Conservation (phyloP, 2,329 filamentous ascomycete genomes). For the Cercospora brassicicola region DNA sequence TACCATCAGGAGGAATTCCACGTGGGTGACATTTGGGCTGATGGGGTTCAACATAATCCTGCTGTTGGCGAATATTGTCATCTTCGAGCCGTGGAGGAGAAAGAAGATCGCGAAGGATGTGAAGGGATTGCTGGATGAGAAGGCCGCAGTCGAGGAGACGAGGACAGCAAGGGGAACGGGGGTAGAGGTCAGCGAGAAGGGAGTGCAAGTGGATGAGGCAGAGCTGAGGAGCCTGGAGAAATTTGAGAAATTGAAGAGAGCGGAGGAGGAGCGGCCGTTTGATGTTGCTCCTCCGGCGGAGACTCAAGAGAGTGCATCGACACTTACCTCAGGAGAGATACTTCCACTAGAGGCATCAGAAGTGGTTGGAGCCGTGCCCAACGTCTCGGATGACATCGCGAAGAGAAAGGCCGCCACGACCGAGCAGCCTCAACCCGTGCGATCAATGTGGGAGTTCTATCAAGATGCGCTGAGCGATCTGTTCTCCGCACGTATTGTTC, state of each 20-base stretch:
- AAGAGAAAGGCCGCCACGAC: background rate
- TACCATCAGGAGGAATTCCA: slow-evolving; percentile 91
- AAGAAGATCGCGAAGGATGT: slow-evolving; percentile 77
- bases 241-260: slow-evolving; percentile 3
- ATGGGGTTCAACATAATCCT: slow-evolving; percentile 96
- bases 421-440: slow-evolving; percentile 1
- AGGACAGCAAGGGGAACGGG: slow-evolving; percentile 1
- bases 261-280: slow-evolving; percentile 4
- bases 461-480: slow-evolving; percentile 33
- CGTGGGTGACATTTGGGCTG: slow-evolving; percentile 96
- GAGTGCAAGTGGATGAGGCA: slow-evolving; percentile 29
- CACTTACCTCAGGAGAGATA: slow-evolving; percentile 27
- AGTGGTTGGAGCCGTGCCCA: slow-evolving; percentile 15
- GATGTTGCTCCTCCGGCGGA: slow-evolving; percentile 11
- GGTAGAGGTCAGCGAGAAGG: slow-evolving; percentile 19
- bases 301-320: slow-evolving; percentile 11
- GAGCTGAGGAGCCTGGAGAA: slow-evolving; percentile 15
- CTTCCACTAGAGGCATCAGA: slow-evolving; percentile 31
- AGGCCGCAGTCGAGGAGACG: slow-evolving; percentile 48
- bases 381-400: background rate
- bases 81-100: slow-evolving; percentile 86
- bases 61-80: slow-evolving; percentile 69
- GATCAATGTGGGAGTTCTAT: slow-evolving; percentile 19
- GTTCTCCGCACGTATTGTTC: slow-evolving; percentile 48
- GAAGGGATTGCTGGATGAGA: slow-evolving; percentile 67